Evolutionary conservation across 768 basidiomycete species (phyloP).

Genomic region (Cystobasidium onofrii): DNA sequence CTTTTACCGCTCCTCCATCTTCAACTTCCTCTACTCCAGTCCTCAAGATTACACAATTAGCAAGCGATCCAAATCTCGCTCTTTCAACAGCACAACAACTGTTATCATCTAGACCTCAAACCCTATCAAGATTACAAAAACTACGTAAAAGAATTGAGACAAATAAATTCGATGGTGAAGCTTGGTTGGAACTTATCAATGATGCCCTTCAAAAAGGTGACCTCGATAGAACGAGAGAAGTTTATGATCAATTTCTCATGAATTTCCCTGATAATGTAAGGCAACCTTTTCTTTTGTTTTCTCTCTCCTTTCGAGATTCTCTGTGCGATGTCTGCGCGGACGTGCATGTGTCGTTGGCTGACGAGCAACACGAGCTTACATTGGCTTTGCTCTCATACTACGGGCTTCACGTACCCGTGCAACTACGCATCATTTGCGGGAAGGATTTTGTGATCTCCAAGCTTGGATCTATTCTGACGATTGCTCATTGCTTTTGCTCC

Average conservation of each 20-base stretch:
- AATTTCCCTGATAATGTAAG: conserved; percentile 88
- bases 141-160: conserved; percentile 45
- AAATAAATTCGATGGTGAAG: conserved; percentile 65
- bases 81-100: not conserved
- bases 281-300: conserved; percentile 40
- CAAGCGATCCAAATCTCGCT: conserved; percentile 7
- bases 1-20: not conserved
- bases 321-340: not conserved
- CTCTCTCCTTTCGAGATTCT: too few species aligned
- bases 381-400: not conserved
- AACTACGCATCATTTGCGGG: too few species aligned
- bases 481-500: not conserved
- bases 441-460: not conserved
- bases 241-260: conserved; percentile 72
- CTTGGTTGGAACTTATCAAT: conserved; percentile 68
- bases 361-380: not conserved
- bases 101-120: conserved; percentile 1
- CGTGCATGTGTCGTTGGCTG: not conserved
- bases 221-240: conserved; percentile 66
- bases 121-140: conserved; percentile 36
- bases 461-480: not conserved
- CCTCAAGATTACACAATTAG: not conserved
- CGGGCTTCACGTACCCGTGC: not conserved
- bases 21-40: not conserved
- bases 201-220: conserved; percentile 69